These are phyloP conservation scores for Diutina catenulata DNA, from an alignment of 1,139 yeast genomes.

Conservation along the genomic window DNA sequence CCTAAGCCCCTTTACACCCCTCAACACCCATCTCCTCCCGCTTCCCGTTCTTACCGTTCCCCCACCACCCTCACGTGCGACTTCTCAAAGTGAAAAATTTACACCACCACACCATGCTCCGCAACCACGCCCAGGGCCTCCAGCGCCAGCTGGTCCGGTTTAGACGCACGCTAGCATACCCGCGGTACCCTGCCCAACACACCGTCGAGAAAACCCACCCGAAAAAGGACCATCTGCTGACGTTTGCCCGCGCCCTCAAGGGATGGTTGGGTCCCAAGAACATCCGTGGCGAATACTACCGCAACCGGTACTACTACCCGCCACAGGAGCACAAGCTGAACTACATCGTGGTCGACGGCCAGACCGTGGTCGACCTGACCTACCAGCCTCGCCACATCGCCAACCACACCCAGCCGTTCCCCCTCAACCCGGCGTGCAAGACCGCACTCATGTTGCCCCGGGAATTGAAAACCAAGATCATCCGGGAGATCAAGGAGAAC, in stretches of 20 bases:
- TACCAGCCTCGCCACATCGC: background rate
- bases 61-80: too few relatives aligned
- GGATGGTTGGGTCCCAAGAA: slow-evolving; percentile 75
- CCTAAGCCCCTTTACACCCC: too few relatives aligned
- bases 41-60: too few relatives aligned
- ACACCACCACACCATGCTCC: too few relatives aligned
- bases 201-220: slow-evolving; percentile 13
- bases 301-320: slow-evolving; percentile 67
- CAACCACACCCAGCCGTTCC: slow-evolving; percentile 57
- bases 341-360: slow-evolving; percentile 55
- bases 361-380: slow-evolving; percentile 17
- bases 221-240: slow-evolving; percentile 22
- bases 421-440: slow-evolving; percentile 55
- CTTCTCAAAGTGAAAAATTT: too few relatives aligned
- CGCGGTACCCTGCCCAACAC: slow-evolving; percentile 17
- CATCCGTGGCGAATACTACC: slow-evolving; percentile 68
- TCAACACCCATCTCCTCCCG: too few relatives aligned
- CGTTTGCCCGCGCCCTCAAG: slow-evolving; percentile 26
- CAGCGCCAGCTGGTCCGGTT: too few relatives aligned
- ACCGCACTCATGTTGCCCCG: slow-evolving; percentile 54
- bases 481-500: slow-evolving; percentile 40
- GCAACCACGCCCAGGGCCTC: too few relatives aligned
- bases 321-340: slow-evolving; percentile 66
- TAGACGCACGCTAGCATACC: slow-evolving; percentile 20
- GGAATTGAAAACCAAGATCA: slow-evolving; percentile 47